Conservation (phyloP, 495 filamentous ascomycete genomes). For the Neurospora terricola region DNA sequence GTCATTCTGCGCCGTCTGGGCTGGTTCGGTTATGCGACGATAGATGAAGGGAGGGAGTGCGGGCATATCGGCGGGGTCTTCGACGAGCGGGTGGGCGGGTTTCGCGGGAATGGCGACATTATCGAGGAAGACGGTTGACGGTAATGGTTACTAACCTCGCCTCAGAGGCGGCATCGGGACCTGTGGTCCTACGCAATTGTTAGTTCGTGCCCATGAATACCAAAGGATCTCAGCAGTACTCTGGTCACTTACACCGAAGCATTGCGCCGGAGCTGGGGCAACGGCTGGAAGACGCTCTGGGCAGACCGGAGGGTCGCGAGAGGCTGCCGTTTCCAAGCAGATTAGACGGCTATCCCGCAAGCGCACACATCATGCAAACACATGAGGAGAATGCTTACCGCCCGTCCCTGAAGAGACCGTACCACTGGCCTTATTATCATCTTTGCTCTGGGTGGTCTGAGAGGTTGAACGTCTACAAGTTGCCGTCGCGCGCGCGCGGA, state of each 20-base stretch:
- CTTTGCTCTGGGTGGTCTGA: slow-evolving; percentile 7
- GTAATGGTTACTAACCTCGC: not conserved
- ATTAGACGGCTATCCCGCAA: slow-evolving; percentile 3
- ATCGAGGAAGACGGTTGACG: not conserved
- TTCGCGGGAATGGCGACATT: not conserved
- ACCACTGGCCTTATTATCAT: slow-evolving; percentile 28
- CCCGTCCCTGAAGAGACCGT: slow-evolving; percentile 19
- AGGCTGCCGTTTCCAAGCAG: slow-evolving; percentile 5
- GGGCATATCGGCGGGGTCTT: not conserved
- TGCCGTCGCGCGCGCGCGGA: not conserved
- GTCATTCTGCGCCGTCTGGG: not conserved
- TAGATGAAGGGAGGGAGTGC: not conserved
- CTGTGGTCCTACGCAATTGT: not conserved
- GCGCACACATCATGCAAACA: not conserved
- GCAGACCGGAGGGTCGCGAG: slow-evolving; percentile 11
- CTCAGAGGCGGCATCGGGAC: not conserved
- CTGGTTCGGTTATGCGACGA: not conserved
- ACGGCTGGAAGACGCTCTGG: slow-evolving; percentile 12
- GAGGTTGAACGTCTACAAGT: not conserved
- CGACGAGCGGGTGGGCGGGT: not conserved
- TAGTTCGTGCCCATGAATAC: not conserved
- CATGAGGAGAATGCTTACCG: slow-evolving; percentile 14
- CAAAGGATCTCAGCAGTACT: not conserved
- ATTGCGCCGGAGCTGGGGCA: slow-evolving; percentile 18
- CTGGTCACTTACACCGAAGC: slow-evolving; percentile 16